Evolutionary conservation across 305 asterid species (phyloP).

Genomic region (Fraxinus albicans): DNA sequence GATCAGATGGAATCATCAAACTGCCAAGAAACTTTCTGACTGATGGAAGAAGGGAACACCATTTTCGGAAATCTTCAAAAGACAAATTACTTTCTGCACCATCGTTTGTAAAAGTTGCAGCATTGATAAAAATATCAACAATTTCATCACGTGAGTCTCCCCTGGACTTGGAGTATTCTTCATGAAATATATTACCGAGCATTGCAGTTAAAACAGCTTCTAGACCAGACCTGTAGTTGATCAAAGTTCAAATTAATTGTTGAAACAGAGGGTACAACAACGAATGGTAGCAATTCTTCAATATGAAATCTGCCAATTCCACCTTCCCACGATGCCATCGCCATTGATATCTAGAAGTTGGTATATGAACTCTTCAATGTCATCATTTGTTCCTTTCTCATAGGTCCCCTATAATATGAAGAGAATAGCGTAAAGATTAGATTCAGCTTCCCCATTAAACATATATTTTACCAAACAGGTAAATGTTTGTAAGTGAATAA

Average conservation of each 20-base stretch:
- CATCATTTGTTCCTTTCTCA: conserved; percentile 87
- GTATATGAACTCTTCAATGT: conserved; percentile 85
- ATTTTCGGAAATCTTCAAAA: conserved; percentile 67
- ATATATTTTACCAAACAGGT: not conserved
- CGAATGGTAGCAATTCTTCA: conserved; percentile 6
- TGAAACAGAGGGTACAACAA: not conserved
- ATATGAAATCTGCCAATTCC: conserved; percentile 14
- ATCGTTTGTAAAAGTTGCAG: conserved; percentile 47
- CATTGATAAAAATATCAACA: conserved; percentile 48
- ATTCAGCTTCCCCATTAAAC: not conserved
- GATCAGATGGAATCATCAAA: conserved; percentile 61
- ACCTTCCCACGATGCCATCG: conserved; percentile 77
- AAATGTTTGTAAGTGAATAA: not conserved
- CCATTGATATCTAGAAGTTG: conserved; percentile 66
- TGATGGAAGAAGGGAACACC: conserved; percentile 84
- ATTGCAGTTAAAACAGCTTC: conserved; percentile 66
- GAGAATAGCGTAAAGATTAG: conserved; percentile 11
- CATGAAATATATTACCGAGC: conserved; percentile 52
- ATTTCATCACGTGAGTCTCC: conserved; percentile 40
- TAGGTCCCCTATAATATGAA: conserved; percentile 64
- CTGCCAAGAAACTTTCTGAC: conserved; percentile 75
- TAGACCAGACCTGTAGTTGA: conserved; percentile 71
- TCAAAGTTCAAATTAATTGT: conserved; percentile 9
- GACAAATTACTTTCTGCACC: conserved; percentile 45
- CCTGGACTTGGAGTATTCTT: conserved; percentile 42